Evolutionary conservation across 2,329 filamentous ascomycete species (phyloP).

Genomic region (Colletotrichum coccodes): DNA sequence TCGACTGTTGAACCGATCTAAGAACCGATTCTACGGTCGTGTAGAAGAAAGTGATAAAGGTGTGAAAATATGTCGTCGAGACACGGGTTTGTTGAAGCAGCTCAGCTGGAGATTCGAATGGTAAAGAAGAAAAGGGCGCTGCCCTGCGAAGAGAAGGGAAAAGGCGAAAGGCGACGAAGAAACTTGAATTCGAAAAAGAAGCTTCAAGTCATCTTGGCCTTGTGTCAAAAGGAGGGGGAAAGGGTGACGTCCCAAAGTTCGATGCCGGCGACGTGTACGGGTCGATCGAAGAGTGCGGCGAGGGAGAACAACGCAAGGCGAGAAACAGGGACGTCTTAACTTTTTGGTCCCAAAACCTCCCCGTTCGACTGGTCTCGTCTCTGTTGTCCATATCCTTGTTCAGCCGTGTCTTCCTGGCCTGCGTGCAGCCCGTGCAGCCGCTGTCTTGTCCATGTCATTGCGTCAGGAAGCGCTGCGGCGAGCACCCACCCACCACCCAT

Average conservation of each 20-base stretch:
- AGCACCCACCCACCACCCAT: neutral
- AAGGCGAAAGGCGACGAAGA: neutral
- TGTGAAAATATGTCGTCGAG: conserved; percentile 15
- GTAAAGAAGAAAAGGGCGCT: conserved; percentile 13
- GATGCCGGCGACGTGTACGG: neutral
- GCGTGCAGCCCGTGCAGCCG: conserved; percentile 20
- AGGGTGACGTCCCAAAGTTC: neutral
- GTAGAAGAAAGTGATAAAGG: neutral
- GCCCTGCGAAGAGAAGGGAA: conserved; percentile 23
- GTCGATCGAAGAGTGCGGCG: neutral
- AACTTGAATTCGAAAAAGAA: conserved; percentile 8
- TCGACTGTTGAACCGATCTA: neutral
- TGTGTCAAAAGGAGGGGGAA: neutral
- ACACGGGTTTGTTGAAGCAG: conserved; percentile 15
- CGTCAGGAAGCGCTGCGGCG: conserved; percentile 22
- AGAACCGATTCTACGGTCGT: conserved; percentile 1
- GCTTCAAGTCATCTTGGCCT: conserved; percentile 30
- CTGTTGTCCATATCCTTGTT: neutral
- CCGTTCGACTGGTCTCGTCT: neutral
- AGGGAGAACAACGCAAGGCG: neutral
- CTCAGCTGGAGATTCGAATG: conserved; percentile 17
- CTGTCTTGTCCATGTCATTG: conserved; percentile 28
- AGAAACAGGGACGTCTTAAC: neutral
- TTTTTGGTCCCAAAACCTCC: neutral
- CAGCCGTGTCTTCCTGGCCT: neutral